Evolutionary conservation across 805 yeast species (phyloP), one percentile per base, ranked within the genome.

Genomic region (Zygosaccharomyces gambellarensis): DNA sequence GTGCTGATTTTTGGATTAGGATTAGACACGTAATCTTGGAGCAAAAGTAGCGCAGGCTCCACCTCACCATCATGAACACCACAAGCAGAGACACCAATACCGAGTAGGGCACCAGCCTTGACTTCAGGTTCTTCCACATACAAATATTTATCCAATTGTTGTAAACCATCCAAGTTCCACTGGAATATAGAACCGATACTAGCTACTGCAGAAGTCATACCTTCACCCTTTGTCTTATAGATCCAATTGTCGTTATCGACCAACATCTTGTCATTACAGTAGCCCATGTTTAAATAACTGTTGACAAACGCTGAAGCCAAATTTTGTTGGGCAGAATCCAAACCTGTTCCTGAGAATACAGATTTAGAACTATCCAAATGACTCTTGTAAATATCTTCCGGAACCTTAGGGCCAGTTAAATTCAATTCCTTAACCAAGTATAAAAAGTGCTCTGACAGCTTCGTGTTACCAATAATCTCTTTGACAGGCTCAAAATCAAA

Each of bases 71-170:
- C 97, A 69, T 88, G 96, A 48, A 94, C 92, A 69, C 95, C 95
- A 21, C 95, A 78, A 27, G 95, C 87, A 5, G 89, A 83, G 43
- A 94, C 78, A 68, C 98, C 99, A 69, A 89, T 88, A 68, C 98
- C 99, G 57, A 94, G 77, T 50, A 94, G 75, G 4, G 99, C 96
- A 70, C 99, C 99, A 5, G 98, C 97, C 71, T 89, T 89, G 57
- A 90, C 81, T 62, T 88, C 92, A 50, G 82, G 84, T 60, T 90
- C 96, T 14, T 83, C 78, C 3, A 95, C 84, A 63, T 90, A 90
- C 50, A 92, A 73, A 67, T 85, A 90, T 68, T 86, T 87, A 70
- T 94, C 98, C 60, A 94, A 76, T 49, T 80, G 81, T 70, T 92
- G 97, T 56, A 94, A 78, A 55, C 97, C 98, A 58, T 87, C 92